phyloP scores from a whole-genome alignment of 83 land plant genomes.

The Picea abies region DNA sequence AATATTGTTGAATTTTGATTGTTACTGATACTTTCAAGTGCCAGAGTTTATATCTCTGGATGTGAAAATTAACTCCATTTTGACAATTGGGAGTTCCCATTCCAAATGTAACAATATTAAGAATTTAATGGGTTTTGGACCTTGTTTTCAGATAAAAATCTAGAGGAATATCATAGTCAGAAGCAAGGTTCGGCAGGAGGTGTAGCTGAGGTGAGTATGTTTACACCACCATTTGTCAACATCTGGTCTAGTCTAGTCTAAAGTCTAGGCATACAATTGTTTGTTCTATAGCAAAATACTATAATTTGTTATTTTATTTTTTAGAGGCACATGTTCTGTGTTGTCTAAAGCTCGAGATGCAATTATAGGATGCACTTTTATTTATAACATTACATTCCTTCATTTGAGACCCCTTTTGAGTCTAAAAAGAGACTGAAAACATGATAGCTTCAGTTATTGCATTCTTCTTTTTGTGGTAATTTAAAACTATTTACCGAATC shows the following conservation, averaged over 20 bases:
- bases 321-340: background rate
- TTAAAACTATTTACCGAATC: background rate
- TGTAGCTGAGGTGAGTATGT: slow-evolving; percentile 10
- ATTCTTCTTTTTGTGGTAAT: background rate
- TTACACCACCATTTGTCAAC: background rate
- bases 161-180: background rate
- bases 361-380: background rate
- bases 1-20: background rate
- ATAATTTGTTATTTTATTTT: background rate
- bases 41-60: background rate
- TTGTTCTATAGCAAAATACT: background rate
- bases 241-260: background rate
- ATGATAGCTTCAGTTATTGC: background rate
- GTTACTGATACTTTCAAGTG: background rate
- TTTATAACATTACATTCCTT: background rate
- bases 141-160: slow-evolving; percentile 2
- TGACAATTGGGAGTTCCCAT: background rate
- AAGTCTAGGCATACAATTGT: background rate
- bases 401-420: background rate
- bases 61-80: background rate
- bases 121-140: background rate
- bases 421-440: background rate
- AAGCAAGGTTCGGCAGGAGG: background rate
- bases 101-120: background rate
- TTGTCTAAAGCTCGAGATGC: background rate